A percentile compares a stretch with the other conserved stretches of the same genome.
These are phyloP conservation scores for Dalbergia oliveri DNA, from an alignment of 306 rosid genomes.

Conservation along the genomic window DNA sequence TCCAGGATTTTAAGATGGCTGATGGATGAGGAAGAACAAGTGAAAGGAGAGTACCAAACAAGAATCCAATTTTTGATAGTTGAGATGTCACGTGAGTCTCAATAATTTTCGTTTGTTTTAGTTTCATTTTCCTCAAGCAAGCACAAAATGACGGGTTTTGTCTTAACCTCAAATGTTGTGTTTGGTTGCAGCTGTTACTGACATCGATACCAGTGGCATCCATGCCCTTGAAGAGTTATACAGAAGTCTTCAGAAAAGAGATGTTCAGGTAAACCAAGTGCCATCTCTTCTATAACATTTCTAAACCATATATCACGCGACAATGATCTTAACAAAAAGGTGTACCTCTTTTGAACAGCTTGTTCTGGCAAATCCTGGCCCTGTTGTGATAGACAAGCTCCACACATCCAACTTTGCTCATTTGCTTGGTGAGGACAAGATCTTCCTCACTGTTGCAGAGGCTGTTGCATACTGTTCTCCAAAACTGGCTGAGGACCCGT, in stretches of 20 bases:
- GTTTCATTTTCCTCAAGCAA: constrained; percentile 17
- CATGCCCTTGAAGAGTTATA: constrained; percentile 90
- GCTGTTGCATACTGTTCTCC: constrained; percentile 81
- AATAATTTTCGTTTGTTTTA: background rate
- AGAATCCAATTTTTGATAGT: constrained; percentile 77
- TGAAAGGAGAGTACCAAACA: constrained; percentile 58
- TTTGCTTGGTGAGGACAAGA: constrained; percentile 74
- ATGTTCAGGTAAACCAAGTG: constrained; percentile 63
- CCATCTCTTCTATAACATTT: no score
- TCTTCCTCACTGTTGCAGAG: constrained; percentile 87
- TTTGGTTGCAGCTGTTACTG: constrained; percentile 77
- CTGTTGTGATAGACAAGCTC: constrained; percentile 80
- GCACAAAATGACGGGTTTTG: no score
- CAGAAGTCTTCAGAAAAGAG: constrained; percentile 78
- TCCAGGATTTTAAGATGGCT: constrained; percentile 91
- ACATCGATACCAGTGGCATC: constrained; percentile 94
- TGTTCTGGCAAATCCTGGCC: constrained; percentile 90
- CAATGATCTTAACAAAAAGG: constrained; percentile 54
- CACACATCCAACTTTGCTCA: constrained; percentile 61
- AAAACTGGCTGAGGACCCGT: constrained; percentile 64
- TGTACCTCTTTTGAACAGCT: constrained; percentile 60
- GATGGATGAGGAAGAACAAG: constrained; percentile 74
- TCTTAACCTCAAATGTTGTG: constrained; percentile 5
- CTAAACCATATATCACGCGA: background rate
- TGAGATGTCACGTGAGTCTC: constrained; percentile 85